These are phyloP conservation scores for Exophiala sideris DNA, from an alignment of 2,329 filamentous ascomycete species.

Conservation along the genomic window DNA sequence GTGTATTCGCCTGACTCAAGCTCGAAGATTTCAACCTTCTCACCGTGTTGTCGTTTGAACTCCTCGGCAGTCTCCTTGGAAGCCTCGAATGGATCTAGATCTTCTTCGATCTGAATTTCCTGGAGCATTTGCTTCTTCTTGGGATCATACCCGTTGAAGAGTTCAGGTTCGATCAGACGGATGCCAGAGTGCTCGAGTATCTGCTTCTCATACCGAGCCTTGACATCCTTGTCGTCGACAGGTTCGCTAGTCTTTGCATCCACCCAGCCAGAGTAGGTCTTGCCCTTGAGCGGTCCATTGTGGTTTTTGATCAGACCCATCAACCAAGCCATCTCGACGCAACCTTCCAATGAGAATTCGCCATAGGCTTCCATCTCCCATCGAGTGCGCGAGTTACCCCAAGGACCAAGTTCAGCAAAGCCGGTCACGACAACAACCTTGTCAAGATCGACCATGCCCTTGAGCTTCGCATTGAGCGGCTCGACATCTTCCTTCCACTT, in stretches of 20 bases:
- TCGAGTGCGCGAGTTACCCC: slow-evolving; percentile 95
- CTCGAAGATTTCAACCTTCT: slow-evolving; percentile 97
- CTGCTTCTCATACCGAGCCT: slow-evolving; percentile 93
- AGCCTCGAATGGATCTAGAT: slow-evolving; percentile 93
- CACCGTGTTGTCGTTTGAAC: slow-evolving; percentile 94
- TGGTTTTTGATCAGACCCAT: slow-evolving; percentile 99
- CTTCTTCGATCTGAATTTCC: slow-evolving; percentile 95
- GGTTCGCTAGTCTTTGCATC: slow-evolving; percentile 92
- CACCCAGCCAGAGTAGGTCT: slow-evolving; percentile 93
- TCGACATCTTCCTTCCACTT: slow-evolving; percentile 90
- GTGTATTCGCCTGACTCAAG: slow-evolving; percentile 94
- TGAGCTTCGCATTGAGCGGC: slow-evolving; percentile 80
- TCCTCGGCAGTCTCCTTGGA: slow-evolving; percentile 97
- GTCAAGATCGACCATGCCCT: slow-evolving; percentile 97
- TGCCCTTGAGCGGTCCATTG: slow-evolving; percentile 92
- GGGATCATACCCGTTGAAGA: slow-evolving; percentile 95
- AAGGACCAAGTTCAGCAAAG: slow-evolving; percentile 95
- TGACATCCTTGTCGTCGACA: slow-evolving; percentile 96
- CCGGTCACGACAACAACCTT: slow-evolving; percentile 97
- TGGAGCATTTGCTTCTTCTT: slow-evolving; percentile 98
- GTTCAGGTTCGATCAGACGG: slow-evolving; percentile 92
- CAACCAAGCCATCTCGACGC: slow-evolving; percentile 99
- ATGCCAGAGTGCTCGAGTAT: slow-evolving; percentile 97
- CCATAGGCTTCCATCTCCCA: slow-evolving; percentile 99
- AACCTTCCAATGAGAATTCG: slow-evolving; percentile 94